phyloP scores from a whole-genome alignment of 2,329 filamentous ascomycete species.

The Chrysosporium queenslandicum region DNA sequence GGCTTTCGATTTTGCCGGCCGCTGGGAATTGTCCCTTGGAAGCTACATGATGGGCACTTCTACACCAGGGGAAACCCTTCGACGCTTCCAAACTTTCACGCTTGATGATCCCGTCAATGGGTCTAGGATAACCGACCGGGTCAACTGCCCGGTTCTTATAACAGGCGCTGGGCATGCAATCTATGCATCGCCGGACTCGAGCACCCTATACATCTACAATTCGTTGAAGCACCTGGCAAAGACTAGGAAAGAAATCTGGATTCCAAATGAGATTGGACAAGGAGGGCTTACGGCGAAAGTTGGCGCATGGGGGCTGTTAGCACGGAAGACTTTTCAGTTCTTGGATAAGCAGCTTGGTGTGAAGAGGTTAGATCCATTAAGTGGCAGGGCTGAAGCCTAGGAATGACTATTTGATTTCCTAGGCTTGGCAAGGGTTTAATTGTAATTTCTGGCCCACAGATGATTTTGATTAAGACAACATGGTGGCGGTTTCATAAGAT shows the following conservation, averaged over 20 bases:
- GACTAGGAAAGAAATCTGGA: constrained; percentile 4
- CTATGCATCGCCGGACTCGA: not conserved
- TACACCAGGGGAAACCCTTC: not conserved
- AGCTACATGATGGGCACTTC: not conserved
- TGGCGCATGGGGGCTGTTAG: not conserved
- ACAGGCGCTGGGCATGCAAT: constrained; percentile 2
- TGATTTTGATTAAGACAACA: too few species aligned
- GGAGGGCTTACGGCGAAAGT: constrained; percentile 6
- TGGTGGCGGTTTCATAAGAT: too few species aligned
- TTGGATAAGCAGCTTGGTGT: constrained; percentile 4
- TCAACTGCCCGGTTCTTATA: not conserved
- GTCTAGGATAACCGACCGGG: not conserved
- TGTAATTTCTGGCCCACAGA: too few species aligned
- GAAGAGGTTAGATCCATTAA: not conserved
- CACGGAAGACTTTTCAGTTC: constrained; percentile 3
- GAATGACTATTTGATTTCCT: too few species aligned
- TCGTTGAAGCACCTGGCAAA: not conserved
- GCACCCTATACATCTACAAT: constrained; percentile 1
- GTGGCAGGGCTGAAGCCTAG: not conserved
- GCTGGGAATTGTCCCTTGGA: constrained; percentile 23
- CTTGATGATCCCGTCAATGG: not conserved
- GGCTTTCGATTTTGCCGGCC: constrained; percentile 19
- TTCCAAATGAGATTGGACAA: not conserved
- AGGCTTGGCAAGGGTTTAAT: too few species aligned
- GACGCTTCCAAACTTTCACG: not conserved